phyloP scores from a whole-genome alignment of 2,329 filamentous ascomycete genomes.

The Chaetothyriales sp. region DNA sequence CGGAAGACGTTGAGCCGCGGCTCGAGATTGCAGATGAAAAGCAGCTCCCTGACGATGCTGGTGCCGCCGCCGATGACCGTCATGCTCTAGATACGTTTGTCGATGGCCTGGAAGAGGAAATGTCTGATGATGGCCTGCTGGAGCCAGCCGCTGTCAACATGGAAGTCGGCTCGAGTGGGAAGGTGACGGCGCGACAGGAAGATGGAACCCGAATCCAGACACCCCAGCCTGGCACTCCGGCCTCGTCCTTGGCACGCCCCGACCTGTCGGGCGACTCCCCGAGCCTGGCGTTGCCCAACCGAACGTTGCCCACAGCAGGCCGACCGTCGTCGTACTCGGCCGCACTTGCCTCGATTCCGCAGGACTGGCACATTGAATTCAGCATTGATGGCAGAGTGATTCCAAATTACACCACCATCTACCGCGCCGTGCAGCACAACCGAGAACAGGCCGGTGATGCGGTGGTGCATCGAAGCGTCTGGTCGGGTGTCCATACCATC shows the following conservation, averaged over 20 bases:
- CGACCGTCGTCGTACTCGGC: conserved; percentile 65
- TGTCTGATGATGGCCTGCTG: conserved; percentile 58
- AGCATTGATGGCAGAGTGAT: conserved; percentile 72
- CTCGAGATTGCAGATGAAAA: conserved; percentile 90
- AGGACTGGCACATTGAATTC: conserved; percentile 98
- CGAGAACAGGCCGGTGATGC: conserved; percentile 50
- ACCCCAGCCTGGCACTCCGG: conserved; percentile 45
- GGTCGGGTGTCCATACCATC: conserved; percentile 81
- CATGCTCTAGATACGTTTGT: conserved; percentile 70
- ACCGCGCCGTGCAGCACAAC: conserved; percentile 75
- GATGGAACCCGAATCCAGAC: conserved; percentile 79
- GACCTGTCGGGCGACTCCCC: conserved; percentile 22
- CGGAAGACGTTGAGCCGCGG: conserved; percentile 52
- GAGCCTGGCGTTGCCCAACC: conserved; percentile 31
- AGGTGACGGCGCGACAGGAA: conserved; percentile 80
- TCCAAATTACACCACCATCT: conserved; percentile 85
- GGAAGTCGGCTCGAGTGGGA: conserved; percentile 73
- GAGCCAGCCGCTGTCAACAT: conserved; percentile 83
- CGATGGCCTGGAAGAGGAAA: conserved; percentile 77
- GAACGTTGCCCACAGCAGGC: conserved; percentile 39
- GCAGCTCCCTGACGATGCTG: conserved; percentile 60
- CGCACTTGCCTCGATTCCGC: conserved; percentile 63
- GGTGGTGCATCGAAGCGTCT: conserved; percentile 59
- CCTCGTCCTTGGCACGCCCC: conserved; percentile 12
- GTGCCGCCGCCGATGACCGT: conserved; percentile 40